Conservation (phyloP, 495 filamentous ascomycete species). For the Xylaria curta region DNA sequence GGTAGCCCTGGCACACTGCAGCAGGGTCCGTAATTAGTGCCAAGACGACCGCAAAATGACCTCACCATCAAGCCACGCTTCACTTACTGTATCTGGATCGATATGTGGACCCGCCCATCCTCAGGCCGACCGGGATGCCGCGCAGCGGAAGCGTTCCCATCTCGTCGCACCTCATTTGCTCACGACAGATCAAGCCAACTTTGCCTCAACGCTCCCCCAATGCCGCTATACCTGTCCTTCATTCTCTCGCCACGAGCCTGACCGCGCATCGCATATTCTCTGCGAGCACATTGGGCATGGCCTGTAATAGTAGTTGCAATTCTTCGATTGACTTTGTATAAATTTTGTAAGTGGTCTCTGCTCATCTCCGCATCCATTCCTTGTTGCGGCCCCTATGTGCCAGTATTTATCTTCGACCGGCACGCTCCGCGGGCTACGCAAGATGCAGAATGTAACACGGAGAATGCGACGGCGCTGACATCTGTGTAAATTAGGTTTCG, state of each 20-base stretch:
- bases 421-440: not conserved
- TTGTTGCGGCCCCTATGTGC: not conserved
- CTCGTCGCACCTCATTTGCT: slow-evolving; percentile 22
- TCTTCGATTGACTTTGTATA: slow-evolving; percentile 27
- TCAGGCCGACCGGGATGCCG: slow-evolving; percentile 9
- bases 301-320: slow-evolving; percentile 27
- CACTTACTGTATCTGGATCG: slow-evolving; percentile 21
- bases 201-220: slow-evolving; percentile 22
- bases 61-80: slow-evolving; percentile 21
- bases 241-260: slow-evolving; percentile 1
- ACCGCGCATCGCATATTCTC: slow-evolving; percentile 14
- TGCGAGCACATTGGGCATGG: slow-evolving; percentile 21
- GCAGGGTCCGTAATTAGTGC: slow-evolving; percentile 3
- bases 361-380: slow-evolving; percentile 7
- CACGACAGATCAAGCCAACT: slow-evolving; percentile 25
- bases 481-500: not conserved
- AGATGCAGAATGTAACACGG: slow-evolving; percentile 4
- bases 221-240: not conserved
- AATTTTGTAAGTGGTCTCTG: slow-evolving; percentile 18
- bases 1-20: not conserved
- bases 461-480: slow-evolving; percentile 9
- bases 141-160: slow-evolving; percentile 20
- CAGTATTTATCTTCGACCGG: not conserved
- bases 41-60: not conserved
- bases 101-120: not conserved